These are phyloP conservation scores for Penicillium steckii DNA, from an alignment of 495 filamentous ascomycete species.

Conservation along the genomic window DNA sequence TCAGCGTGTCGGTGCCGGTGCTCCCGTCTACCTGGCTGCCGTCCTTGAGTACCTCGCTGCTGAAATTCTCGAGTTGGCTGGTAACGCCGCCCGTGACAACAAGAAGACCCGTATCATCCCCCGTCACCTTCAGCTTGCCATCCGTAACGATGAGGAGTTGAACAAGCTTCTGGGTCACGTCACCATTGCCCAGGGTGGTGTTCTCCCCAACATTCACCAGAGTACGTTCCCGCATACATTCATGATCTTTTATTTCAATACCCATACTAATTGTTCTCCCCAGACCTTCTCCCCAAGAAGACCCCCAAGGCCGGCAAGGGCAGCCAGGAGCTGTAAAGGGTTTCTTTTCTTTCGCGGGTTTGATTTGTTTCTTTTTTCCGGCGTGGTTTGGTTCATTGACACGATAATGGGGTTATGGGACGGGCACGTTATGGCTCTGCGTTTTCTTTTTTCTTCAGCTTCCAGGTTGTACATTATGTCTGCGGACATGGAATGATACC, in stretches of 20 bases:
- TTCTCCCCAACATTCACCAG: slow-evolving; percentile 97
- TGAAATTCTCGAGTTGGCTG: slow-evolving; percentile 97
- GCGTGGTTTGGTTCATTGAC: slow-evolving; percentile 65
- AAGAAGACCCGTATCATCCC: slow-evolving; percentile 99
- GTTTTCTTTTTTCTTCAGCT: slow-evolving; percentile 66
- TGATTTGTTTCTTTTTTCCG: slow-evolving; percentile 56
- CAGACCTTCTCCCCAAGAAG: slow-evolving; percentile 98
- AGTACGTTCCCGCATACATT: slow-evolving; percentile 61
- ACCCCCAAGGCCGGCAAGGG: slow-evolving; percentile 89
- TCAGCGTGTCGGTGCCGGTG: slow-evolving; percentile 98
- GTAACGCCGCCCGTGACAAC: slow-evolving; percentile 98
- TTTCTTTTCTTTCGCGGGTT: slow-evolving; percentile 51
- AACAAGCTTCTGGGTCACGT: slow-evolving; percentile 99
- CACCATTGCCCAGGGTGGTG: slow-evolving; percentile 99
- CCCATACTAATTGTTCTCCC: slow-evolving; percentile 42
- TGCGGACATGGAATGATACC: slow-evolving; percentile 64
- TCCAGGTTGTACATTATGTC: slow-evolving; percentile 94
- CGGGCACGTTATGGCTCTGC: slow-evolving; percentile 74
- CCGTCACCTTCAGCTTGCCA: slow-evolving; percentile 97
- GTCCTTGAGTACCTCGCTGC: slow-evolving; percentile 98
- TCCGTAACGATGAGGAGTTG: slow-evolving; percentile 99
- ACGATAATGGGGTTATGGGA: slow-evolving; percentile 90
- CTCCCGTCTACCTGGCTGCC: slow-evolving; percentile 96
- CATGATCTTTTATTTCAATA: background rate
- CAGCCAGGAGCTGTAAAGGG: slow-evolving; percentile 84